These are phyloP conservation scores for Athelia psychrophila DNA, from an alignment of 1,284 basidiomycete genomes.

Conservation along the genomic window DNA sequence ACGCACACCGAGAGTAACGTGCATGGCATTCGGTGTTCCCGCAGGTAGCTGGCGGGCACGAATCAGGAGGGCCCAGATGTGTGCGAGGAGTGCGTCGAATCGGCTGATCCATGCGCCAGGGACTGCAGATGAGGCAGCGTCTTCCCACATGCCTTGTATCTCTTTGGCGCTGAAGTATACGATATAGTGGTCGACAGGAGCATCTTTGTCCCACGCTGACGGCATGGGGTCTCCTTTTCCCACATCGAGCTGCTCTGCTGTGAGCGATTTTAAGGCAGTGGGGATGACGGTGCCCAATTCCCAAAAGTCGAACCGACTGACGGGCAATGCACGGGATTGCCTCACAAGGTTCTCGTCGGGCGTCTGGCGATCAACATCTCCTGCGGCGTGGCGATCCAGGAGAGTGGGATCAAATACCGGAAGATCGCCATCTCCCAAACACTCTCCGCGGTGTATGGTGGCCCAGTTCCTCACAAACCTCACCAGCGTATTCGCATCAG, in stretches of 20 bases:
- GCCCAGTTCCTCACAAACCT: conserved; percentile 38
- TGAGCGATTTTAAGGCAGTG: no score
- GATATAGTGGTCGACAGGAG: conserved; percentile 28
- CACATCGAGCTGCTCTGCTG: no score
- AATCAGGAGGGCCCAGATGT: conserved; percentile 36
- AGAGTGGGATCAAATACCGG: conserved; percentile 32
- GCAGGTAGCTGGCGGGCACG: conserved; percentile 31
- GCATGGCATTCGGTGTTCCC: conserved; percentile 6
- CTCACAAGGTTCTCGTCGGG: conserved; percentile 24
- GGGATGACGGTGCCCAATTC: no score
- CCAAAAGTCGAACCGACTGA: no score
- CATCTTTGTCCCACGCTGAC: conserved; percentile 35
- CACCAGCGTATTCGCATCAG: conserved; percentile 35
- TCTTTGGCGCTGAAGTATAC: conserved; percentile 32
- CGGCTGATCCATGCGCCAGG: conserved; percentile 28
- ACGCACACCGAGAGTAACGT: conserved; percentile 31
- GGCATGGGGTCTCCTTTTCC: conserved; percentile 31
- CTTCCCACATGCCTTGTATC: conserved; percentile 31
- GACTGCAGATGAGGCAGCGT: conserved; percentile 7
- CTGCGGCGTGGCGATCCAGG: conserved; percentile 30
- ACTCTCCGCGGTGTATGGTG: conserved; percentile 18
- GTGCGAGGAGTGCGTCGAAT: conserved; percentile 41
- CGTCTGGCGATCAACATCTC: conserved; percentile 26
- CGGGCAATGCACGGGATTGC: conserved; percentile 26
- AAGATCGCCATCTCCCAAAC: conserved; percentile 10